Base-by-base conservation (phyloP, 2,329 filamentous ascomycete genomes). In the Penicillium rolfsii region DNA sequence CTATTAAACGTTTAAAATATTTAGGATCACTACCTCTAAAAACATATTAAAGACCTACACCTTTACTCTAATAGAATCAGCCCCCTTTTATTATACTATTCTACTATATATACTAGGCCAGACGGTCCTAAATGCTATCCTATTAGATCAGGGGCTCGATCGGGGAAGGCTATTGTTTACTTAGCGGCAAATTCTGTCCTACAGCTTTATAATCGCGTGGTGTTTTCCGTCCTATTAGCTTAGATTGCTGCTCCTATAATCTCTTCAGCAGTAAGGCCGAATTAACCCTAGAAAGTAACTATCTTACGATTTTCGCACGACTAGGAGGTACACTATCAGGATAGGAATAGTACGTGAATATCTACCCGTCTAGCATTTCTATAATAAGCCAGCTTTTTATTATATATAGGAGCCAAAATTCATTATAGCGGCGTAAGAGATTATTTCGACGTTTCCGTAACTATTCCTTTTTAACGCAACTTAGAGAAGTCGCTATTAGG, bases 301-400 rank as follows among this genome's bases (percentile, higher is more conserved):
- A 12, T 12, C 48, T 50, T 33, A 50, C 48, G 26, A 33, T 50
- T 50, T 50, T 33, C 48, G 24, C 26, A 30, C 26, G 48, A 50
- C 26, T 50, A 3, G 48, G 48, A 50, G 45, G 45, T 48, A 24
- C 45, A 16, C 24, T 48, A 43, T 53, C 36, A 41, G 59, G 59
- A 36, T 61, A 55, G 16, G 59, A 61, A 45, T 56, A 38, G 24
- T 61, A 61, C 6, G 43, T 56, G 28, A 52, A 36, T 16, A 61
- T 52, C 40, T 33, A 28, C 5, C 59, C 59, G 11, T 61, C 46
- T 24, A 45, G 38, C 24, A 38, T 26, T 36, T 61, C 59, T 55
- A 61, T 61, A 3, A 52, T 45, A 1, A 61, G 38, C 59, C 55
- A 61, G 46, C 55, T 61, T 43, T 52, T 55, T 8, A 61, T 61